Base-by-base conservation (phyloP, 1,284 basidiomycete species). In the Moniliophthora roreri region DNA sequence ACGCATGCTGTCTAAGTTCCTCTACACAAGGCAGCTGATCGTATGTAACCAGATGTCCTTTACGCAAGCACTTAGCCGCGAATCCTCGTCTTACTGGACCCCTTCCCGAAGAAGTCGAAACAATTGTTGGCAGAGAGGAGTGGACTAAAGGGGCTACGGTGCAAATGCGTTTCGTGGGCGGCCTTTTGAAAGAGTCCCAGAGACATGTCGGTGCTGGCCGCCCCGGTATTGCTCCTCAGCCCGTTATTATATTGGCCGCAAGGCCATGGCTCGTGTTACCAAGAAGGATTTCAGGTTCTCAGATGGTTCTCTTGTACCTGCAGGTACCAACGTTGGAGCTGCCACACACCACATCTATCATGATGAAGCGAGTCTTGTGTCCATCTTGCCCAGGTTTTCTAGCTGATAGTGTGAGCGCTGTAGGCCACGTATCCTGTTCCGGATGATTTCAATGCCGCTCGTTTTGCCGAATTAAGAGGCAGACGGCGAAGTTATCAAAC, bases 41-140 rank as follows among this genome's bases (percentile, higher is more conserved):
- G 42, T 46, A 23, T 32, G 16, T 34, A 7, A 20, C 21, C 13
- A 45, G 42, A 40, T 21, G 74, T 68, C 64, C 15, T 61, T 75
- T 23, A 69, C 69, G 0, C 63, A 70, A 38, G 66, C 66, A 0
- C 51, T 81, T 80, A 6, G 73, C 77, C 2, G 63, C 63, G 0
- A 55, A 69, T 55, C 74, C 75, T 0, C 68, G 76, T 53, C 71
- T 70, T 48, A 58, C 70, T 2, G 54, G 61, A 1, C 67, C 71
- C 2, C 60, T 81, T 47, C 70, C 78, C 0, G 71, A 76, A 28
- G 79, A 81, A 54, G 64, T 76, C 0, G 66, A 74, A 47, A 47
- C 48, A 0, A 62, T 73, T n/a, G 53, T 72, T 3, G 51, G 52
- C 4, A 56, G 66, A 32, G 62, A 70, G 6, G 71, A 73, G 0